A percentile compares a stretch with the other conserved stretches of the same genome.
Conservation (phyloP, 306 rosid species). For the Sophora flavescens region DNA sequence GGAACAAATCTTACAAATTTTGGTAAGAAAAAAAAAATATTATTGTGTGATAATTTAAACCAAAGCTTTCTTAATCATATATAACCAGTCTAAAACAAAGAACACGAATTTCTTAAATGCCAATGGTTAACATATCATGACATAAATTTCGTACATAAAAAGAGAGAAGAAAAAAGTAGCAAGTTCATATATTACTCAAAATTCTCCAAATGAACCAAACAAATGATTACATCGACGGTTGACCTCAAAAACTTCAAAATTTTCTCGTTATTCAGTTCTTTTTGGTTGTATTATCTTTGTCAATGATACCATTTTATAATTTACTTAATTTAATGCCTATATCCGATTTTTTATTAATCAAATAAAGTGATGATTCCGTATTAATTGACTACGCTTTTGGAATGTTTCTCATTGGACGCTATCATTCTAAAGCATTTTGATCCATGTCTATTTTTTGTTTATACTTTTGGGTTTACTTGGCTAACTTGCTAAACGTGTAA, state of each 20-base stretch:
- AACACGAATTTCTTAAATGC: background rate
- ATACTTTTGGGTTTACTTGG: background rate
- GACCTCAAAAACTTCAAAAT: slow-evolving; percentile 5
- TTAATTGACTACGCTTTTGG: slow-evolving; percentile 24
- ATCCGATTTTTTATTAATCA: background rate
- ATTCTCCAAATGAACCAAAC: slow-evolving; percentile 11
- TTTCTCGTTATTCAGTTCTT: slow-evolving; percentile 4
- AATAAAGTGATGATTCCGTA: slow-evolving; percentile 3
- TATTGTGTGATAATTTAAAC: too few species aligned
- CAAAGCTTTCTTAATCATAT: too few species aligned
- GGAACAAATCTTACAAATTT: too few species aligned
- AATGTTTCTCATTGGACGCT: slow-evolving; percentile 38
- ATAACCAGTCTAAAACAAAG: too few species aligned
- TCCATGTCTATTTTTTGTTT: slow-evolving; percentile 12
- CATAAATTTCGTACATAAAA: background rate
- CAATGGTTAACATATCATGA: slow-evolving; percentile 1
- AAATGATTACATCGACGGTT: slow-evolving; percentile 5
- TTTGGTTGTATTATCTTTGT: slow-evolving; percentile 38
- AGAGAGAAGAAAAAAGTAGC: background rate
- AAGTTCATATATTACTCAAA: background rate
- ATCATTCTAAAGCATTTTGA: slow-evolving; percentile 19
- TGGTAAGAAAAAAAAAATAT: too few species aligned
- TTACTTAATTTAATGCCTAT: slow-evolving; percentile 6
- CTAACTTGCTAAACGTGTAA: slow-evolving; percentile 24
- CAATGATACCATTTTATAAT: background rate